Evolutionary conservation across 2,329 filamentous ascomycete species (phyloP).

Genomic region (Colletotrichum chlorophyti): DNA sequence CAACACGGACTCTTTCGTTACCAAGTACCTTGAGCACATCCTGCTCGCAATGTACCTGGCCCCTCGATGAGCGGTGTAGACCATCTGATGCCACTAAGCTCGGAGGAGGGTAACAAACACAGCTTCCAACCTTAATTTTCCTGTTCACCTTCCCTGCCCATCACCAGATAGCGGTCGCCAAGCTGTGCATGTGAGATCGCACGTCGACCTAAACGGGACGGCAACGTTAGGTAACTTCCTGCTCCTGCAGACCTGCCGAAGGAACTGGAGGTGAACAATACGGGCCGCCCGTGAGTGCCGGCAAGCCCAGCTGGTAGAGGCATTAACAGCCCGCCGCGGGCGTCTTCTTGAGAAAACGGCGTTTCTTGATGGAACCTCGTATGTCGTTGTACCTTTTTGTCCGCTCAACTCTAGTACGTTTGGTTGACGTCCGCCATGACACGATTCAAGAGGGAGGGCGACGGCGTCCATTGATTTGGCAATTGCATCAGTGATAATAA

Average conservation of each 20-base stretch:
- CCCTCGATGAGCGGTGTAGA: slow-evolving; percentile 27
- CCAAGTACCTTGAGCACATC: no score
- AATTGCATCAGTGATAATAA: slow-evolving; percentile 36
- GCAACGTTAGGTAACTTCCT: not conserved
- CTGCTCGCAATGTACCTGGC: not conserved
- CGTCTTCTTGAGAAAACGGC: slow-evolving; percentile 1
- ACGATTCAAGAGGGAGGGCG: slow-evolving; percentile 37
- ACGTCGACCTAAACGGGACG: slow-evolving; percentile 7
- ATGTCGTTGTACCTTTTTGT: slow-evolving; percentile 7
- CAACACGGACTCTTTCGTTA: slow-evolving; percentile 24
- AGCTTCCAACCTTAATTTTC: no score
- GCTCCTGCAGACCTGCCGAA: slow-evolving; percentile 12
- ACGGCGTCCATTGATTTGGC: slow-evolving; percentile 39
- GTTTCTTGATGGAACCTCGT: no score
- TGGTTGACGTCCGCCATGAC: slow-evolving; percentile 31
- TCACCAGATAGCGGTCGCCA: slow-evolving; percentile 20
- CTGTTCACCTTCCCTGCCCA: slow-evolving; percentile 19
- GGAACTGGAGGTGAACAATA: not conserved
- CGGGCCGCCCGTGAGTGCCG: not conserved
- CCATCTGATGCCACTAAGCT: slow-evolving; percentile 23
- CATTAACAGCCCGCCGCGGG: not conserved
- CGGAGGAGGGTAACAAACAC: slow-evolving; percentile 27
- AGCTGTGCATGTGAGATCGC: slow-evolving; percentile 8
- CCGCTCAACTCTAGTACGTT: slow-evolving; percentile 4
- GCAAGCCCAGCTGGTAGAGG: not conserved